phyloP scores from a whole-genome alignment of 345 rosid species.

The Eutrema japonicum region DNA sequence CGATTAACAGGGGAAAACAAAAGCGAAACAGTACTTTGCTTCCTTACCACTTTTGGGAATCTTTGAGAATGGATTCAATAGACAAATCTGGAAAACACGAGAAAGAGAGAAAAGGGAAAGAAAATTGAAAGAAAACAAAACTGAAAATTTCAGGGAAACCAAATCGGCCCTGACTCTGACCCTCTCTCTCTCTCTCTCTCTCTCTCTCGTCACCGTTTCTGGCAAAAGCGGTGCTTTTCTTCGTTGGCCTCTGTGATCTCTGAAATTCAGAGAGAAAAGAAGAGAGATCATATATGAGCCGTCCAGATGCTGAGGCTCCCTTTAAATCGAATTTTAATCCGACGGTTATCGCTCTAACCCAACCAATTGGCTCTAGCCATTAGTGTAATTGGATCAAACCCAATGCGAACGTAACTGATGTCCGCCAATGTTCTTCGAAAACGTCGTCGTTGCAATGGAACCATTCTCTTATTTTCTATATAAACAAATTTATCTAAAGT shows the following conservation, averaged over 20 bases:
- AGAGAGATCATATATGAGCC: constrained; percentile 39
- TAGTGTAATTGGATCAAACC: not conserved
- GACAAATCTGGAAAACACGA: constrained; percentile 35
- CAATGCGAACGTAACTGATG: constrained; percentile 17
- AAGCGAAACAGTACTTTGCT: constrained; percentile 37
- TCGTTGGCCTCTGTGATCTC: constrained; percentile 41
- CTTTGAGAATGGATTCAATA: constrained; percentile 33
- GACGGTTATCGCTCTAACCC: constrained; percentile 40
- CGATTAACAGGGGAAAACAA: constrained; percentile 27
- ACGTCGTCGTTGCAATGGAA: not conserved
- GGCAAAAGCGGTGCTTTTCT: constrained; percentile 50
- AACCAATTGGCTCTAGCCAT: constrained; percentile 30
- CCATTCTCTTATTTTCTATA: not conserved
- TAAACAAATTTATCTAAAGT: accelerated
- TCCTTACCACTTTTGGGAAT: constrained; percentile 38
- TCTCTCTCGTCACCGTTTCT: constrained; percentile 42
- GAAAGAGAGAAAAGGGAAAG: constrained; percentile 28
- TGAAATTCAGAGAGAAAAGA: constrained; percentile 28
- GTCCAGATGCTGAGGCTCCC: constrained; percentile 31
- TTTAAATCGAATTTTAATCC: constrained; percentile 43
- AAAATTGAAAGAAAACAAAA: not conserved
- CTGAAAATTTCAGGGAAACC: constrained; percentile 38
- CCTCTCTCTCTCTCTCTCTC: constrained; percentile 3
- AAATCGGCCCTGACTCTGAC: constrained; percentile 37
- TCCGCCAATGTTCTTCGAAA: not conserved